Percentiles rank a stretch among this genome's conserved stretches.
Conservation (phyloP, 2,329 filamentous ascomycete species). For the Ophiosphaerella narmari region DNA sequence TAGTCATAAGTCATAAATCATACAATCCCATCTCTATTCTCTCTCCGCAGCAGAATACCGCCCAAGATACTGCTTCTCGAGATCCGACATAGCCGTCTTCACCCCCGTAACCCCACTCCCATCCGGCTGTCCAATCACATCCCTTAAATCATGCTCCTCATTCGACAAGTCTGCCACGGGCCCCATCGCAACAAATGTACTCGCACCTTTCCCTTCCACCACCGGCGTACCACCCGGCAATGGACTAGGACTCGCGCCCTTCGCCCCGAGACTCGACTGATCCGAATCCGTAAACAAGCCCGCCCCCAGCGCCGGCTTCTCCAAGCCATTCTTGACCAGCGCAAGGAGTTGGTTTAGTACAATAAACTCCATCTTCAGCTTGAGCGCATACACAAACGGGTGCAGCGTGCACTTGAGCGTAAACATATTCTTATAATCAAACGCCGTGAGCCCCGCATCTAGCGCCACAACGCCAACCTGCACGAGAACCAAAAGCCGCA, state of each 20-base stretch:
- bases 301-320: not conserved
- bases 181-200: slow-evolving; percentile 2
- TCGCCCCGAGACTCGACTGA: not conserved
- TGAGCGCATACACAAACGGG: slow-evolving; percentile 47
- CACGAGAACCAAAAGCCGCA: slow-evolving; percentile 7
- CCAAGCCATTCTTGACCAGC: slow-evolving; percentile 6
- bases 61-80: slow-evolving; percentile 7
- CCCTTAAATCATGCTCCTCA: slow-evolving; percentile 5
- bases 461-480: slow-evolving; percentile 9
- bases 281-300: slow-evolving; percentile 1
- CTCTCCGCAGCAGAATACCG: not conserved
- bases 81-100: slow-evolving; percentile 2
- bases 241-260: not conserved
- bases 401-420: slow-evolving; percentile 29
- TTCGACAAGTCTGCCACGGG: slow-evolving; percentile 2
- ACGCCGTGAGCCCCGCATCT: slow-evolving; percentile 6
- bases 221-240: not conserved
- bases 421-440: slow-evolving; percentile 12
- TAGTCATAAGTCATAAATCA: too few relatives aligned
- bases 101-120: not conserved
- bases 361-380: slow-evolving; percentile 57
- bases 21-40: not conserved
- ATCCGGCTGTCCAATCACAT: slow-evolving; percentile 3
- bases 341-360: slow-evolving; percentile 47
- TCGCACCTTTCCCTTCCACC: slow-evolving; percentile 4